Conservation (phyloP, 306 rosid genomes). For the Quercus dentata region DNA sequence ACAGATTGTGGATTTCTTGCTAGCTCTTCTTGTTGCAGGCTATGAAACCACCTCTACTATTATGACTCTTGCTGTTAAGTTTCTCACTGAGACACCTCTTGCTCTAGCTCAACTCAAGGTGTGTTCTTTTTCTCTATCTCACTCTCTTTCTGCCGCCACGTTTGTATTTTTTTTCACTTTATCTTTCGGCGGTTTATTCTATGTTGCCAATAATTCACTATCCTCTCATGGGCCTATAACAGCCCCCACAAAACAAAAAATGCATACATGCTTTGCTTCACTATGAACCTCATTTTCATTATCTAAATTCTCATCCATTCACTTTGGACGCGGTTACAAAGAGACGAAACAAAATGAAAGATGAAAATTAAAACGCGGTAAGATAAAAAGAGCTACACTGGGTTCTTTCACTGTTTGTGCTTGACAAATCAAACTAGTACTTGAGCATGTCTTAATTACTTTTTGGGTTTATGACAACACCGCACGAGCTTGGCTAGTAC, state of each 20-base stretch:
- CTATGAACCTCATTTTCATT: conserved; percentile 33
- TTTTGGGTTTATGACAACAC: not conserved
- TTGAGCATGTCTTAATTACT: not conserved
- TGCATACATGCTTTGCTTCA: not conserved
- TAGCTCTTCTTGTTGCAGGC: conserved; percentile 90
- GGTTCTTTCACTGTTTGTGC: not conserved
- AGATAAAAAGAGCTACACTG: not conserved
- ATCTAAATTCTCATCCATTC: conserved; percentile 26
- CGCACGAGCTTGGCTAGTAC: too few species aligned
- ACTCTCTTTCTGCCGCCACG: not conserved
- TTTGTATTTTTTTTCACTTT: not conserved
- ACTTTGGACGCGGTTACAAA: not conserved
- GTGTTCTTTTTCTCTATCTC: not conserved
- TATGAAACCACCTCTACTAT: conserved; percentile 93
- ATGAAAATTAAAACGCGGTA: not conserved
- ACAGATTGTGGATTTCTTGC: conserved; percentile 79
- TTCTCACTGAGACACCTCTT: conserved; percentile 85
- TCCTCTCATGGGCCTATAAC: not conserved
- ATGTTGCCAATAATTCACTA: not conserved
- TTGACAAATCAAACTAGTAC: not conserved
- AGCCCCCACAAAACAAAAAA: not conserved
- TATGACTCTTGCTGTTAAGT: conserved; percentile 95
- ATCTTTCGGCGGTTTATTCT: too few species aligned
- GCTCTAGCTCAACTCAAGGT: conserved; percentile 94
- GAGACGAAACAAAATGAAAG: too few species aligned